Evolutionary conservation across 2,329 filamentous ascomycete genomes (phyloP).

Genomic region (Alternaria angustiovoidea): DNA sequence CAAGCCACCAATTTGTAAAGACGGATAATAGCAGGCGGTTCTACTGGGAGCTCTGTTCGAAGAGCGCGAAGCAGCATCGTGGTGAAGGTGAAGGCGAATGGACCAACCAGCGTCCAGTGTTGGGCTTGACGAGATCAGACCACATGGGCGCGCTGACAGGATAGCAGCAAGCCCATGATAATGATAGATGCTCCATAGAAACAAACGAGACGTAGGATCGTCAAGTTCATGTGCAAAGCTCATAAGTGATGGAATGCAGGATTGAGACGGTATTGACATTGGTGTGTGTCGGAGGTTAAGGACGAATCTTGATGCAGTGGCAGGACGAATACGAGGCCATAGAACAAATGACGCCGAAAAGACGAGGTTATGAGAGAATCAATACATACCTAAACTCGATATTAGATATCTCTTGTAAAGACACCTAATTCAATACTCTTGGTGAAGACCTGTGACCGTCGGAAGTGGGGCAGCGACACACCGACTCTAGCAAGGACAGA

Average conservation of each 20-base stretch:
- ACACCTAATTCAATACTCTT: background rate
- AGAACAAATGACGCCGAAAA: background rate
- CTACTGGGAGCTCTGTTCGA: constrained; percentile 18
- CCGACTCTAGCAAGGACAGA: constrained; percentile 6
- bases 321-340: background rate
- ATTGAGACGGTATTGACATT: background rate
- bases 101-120: background rate
- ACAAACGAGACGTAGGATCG: background rate
- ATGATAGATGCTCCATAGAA: background rate
- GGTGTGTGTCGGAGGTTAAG: background rate
- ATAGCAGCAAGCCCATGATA: background rate
- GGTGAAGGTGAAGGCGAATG: constrained; percentile 27
- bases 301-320: background rate
- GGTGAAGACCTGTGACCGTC: background rate
- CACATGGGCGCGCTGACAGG: background rate
- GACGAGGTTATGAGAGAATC: background rate
- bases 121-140: constrained; percentile 2
- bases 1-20: constrained; percentile 1
- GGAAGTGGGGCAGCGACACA: constrained; percentile 14
- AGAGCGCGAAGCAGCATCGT: constrained; percentile 7
- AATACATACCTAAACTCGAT: constrained; percentile 10
- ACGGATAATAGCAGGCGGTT: constrained; percentile 6
- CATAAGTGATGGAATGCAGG: background rate
- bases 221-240: background rate
- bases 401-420: background rate